A percentile compares a stretch with the other conserved stretches of the same genome.
These are phyloP conservation scores for Pachyrhizus erosus DNA, from an alignment of 306 rosid genomes.

Conservation along the genomic window DNA sequence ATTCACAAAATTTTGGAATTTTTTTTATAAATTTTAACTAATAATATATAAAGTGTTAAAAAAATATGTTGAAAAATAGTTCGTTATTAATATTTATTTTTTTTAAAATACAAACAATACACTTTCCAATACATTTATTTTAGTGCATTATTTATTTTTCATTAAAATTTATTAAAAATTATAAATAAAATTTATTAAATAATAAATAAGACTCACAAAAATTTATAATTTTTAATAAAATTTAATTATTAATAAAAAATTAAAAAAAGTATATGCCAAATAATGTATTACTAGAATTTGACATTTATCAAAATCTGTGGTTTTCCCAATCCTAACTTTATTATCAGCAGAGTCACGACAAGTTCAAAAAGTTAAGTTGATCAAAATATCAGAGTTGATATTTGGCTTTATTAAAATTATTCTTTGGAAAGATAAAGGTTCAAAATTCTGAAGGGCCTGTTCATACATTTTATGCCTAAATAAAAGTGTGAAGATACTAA, in stretches of 20 bases:
- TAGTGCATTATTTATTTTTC: no score
- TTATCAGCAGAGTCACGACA: neutral
- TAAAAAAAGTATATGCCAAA: no score
- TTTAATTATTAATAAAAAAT: no score
- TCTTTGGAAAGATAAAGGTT: neutral
- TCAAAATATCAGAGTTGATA: neutral
- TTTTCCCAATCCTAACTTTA: neutral
- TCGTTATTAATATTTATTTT: no score
- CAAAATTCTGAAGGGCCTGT: neutral
- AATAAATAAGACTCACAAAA: no score
- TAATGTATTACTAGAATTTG: neutral
- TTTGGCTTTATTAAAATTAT: neutral
- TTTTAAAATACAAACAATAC: no score
- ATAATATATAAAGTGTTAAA: neutral
- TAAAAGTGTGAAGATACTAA: neutral
- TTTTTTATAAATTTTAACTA: neutral
- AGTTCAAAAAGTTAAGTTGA: neutral
- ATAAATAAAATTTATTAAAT: no score
- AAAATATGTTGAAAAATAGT: no score
- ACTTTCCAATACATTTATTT: no score
- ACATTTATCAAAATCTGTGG: neutral
- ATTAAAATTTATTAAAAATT: no score
- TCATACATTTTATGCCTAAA: neutral
- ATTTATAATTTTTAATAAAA: no score
- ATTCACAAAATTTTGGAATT: neutral